Percentiles rank a stretch among this genome's conserved stretches.
Conservation (phyloP, 2,329 filamentous ascomycete species). For the Diaporthe citri region DNA sequence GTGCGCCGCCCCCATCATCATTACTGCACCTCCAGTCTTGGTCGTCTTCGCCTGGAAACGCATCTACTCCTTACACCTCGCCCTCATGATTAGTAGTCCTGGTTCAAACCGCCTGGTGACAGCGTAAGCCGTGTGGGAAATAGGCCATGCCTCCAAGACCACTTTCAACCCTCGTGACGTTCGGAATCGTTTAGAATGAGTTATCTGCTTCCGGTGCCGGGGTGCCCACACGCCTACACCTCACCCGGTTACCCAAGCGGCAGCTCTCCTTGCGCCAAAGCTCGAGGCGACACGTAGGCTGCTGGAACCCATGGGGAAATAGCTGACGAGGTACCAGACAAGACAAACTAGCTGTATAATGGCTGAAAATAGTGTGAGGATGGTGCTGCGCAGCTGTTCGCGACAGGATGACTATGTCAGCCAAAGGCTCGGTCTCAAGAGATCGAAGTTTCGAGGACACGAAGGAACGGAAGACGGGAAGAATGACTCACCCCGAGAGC, state of each 20-base stretch:
- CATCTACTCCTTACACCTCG: conserved; percentile 29
- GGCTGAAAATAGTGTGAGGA: conserved; percentile 87
- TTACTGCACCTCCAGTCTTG: conserved; percentile 12
- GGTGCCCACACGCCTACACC: not conserved
- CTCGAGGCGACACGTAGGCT: conserved; percentile 88
- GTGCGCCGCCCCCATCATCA: conserved; percentile 6
- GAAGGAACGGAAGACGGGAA: not conserved
- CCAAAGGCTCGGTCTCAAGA: not conserved
- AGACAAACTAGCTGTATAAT: conserved; percentile 87
- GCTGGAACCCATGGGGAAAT: conserved; percentile 96
- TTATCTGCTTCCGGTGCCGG: not conserved
- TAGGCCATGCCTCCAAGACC: not conserved
- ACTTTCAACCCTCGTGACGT: conserved; percentile 8
- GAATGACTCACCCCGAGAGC: conserved; percentile 83
- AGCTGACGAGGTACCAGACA: conserved; percentile 94
- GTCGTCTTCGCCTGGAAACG: conserved; percentile 12
- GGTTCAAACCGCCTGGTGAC: not conserved
- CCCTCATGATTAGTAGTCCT: conserved; percentile 29
- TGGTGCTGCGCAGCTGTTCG: conserved; percentile 80
- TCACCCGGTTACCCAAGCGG: conserved; percentile 88
- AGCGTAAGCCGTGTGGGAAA: not conserved
- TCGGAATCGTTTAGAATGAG: not conserved
- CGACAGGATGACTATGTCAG: conserved; percentile 43
- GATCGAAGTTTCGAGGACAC: conserved; percentile 6
- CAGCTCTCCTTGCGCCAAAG: conserved; percentile 86